Evolutionary conservation across 306 rosid species (phyloP), one percentile per base, ranked within the genome.

Genomic region (Alnus rubra): DNA sequence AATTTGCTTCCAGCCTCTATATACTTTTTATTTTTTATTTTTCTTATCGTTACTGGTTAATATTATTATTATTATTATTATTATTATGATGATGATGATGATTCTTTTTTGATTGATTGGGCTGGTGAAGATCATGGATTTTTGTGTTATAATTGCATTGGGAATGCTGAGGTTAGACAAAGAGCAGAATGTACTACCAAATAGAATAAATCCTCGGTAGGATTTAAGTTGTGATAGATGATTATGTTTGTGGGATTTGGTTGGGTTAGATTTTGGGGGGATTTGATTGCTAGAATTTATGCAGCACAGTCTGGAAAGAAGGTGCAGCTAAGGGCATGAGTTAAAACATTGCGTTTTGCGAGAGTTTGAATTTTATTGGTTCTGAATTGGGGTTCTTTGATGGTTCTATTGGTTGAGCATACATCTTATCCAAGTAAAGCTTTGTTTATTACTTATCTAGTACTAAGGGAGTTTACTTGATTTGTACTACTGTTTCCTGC

Each of bases 201-300:
- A 15, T 28, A 49, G 52, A 55, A 9, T 75, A 52, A 56, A 74
- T 71, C 56, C 18, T 53, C 11, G 71, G 69, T 80, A 69, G 53
- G 68, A 39, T 44, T 75, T 50, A 10, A 53, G 59, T 6, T 18
- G 54, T 47, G 2, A 45, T 28, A 9, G 63, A 30, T 60, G 78
- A 74, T 73, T 59, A 49, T 78, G 65, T 78, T 75, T 65, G 65
- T 71, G 4, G 75, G 68, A 78, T 54, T 74, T 69, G 75, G 67
- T 73, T 50, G 30, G 59, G 58, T 55, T 82, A 71, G 63, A 73
- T 73, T 18, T 5, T 51, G 54, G 4, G 4, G 35, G 81, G 45
- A 54, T 79, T 76, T 79, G 58, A 62, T 77, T 47, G 52, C 18
- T 73, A 44, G 31, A 42, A 42, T 42, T 42, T 39, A 7, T 31